Evolutionary conservation across 257 asterid species (phyloP), one percentile per base, ranked within the genome.

Genomic region (Linderniella brevidens): DNA sequence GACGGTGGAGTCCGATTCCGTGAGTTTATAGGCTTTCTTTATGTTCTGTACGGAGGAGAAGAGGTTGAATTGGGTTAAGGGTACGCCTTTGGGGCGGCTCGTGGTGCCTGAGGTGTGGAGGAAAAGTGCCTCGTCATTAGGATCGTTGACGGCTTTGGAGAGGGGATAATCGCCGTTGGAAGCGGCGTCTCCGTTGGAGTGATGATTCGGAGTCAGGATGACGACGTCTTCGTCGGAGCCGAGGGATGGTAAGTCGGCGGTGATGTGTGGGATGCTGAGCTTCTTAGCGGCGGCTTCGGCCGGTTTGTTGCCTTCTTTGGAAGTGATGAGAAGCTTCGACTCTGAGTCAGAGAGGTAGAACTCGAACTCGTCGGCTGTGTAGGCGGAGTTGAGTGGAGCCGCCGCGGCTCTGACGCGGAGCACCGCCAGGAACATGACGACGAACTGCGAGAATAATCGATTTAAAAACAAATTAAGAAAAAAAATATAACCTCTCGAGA

Each of bases 61-160:
- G 8, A 90, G 72, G 45, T 90, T 90, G 1, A 66, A 71, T 66
- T 90, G 99, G 19, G 94, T 73, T 19, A 90, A 54, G 0, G 99
- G 99, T 14, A 90, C 96, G 13, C 99, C 98, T 54, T 90, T 90
- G 37, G 99, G 99, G 8, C 93, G 77, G 68, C 99, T 90, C 9
- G 99, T 90, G 58, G 99, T 90, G 54, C 99, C 99, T 50, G 99
- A 90, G n/a, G 99, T 90, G 65, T 90, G 99, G 56, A 90, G 94
- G 66, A 90, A 90, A 19, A 90, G 94, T 3, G 96, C 71, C 25
- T 54, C 72, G 58, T 90, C 99, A 17, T 74, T 61, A 8, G 96
- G 84, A 35, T 85, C 86, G 57, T 85, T 85, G 1, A 62, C 53
- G 52, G 85, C 64, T 52, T 68, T 38, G 0, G 80, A 56, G 29